Conservation (phyloP, 164 flowering plant species). For the Tetrastigma voinierianum region DNA sequence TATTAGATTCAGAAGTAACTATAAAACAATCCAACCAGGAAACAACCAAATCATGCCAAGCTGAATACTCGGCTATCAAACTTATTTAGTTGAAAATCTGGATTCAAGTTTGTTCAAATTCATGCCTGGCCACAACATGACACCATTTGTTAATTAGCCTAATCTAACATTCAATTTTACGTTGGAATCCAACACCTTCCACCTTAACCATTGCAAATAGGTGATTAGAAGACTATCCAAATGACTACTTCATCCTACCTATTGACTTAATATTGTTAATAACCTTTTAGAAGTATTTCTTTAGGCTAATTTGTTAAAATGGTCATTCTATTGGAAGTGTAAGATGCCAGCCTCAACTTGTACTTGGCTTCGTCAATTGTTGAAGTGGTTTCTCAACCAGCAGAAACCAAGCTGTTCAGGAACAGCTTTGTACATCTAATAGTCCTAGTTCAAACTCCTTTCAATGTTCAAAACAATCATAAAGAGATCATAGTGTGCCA, state of each 20-base stretch:
- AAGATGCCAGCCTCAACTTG: neutral
- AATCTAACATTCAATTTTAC: too few relatives aligned
- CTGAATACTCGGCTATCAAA: neutral
- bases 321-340: neutral
- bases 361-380: too few relatives aligned
- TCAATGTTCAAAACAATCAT: neutral
- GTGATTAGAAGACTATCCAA: too few relatives aligned
- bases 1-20: neutral
- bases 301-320: too few relatives aligned
- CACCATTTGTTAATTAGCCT: too few relatives aligned
- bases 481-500: neutral
- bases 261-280: too few relatives aligned
- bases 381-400: neutral
- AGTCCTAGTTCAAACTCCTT: neutral
- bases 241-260: too few relatives aligned
- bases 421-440: neutral
- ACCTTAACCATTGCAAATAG: too few relatives aligned
- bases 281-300: too few relatives aligned
- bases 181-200: too few relatives aligned
- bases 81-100: neutral
- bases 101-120: too few relatives aligned
- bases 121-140: too few relatives aligned
- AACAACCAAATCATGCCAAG: neutral
- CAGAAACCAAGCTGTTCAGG: neutral
- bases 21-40: constrained; percentile 2